Conservation (phyloP, 495 filamentous ascomycete genomes). For the Annulohypoxylon maeteangense region DNA sequence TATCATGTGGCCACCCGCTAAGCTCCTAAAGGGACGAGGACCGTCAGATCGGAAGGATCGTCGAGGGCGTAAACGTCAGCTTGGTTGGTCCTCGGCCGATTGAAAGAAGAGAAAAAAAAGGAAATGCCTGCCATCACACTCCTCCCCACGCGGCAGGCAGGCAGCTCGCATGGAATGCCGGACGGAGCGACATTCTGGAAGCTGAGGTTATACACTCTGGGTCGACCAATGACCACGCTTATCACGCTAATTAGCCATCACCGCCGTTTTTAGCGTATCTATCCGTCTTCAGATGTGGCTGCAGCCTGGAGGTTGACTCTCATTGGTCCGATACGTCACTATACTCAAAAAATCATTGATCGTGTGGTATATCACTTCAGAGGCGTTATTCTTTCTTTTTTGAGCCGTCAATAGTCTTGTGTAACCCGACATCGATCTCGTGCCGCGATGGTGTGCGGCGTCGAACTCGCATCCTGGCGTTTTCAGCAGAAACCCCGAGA, state of each 20-base stretch:
- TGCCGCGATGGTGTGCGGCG: background rate
- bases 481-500: background rate
- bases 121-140: background rate
- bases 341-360: background rate
- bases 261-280: background rate
- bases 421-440: background rate
- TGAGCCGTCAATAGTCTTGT: background rate
- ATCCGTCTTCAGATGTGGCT: background rate
- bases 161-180: background rate
- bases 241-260: background rate
- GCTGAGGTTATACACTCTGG: background rate
- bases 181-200: background rate
- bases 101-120: background rate
- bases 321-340: background rate
- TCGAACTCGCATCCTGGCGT: background rate
- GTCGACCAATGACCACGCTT: background rate
- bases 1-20: background rate
- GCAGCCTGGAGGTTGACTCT: background rate
- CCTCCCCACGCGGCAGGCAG: background rate
- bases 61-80: background rate
- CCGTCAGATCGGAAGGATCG: conserved; percentile 5
- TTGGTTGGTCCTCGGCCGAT: background rate
- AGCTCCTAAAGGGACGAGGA: background rate
- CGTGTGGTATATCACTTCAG: background rate
- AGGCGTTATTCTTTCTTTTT: background rate